A percentile compares a stretch with the other conserved stretches of the same genome.
phyloP scores from a whole-genome alignment of 2,329 filamentous ascomycete species.

The Fusarium marasasianum region DNA sequence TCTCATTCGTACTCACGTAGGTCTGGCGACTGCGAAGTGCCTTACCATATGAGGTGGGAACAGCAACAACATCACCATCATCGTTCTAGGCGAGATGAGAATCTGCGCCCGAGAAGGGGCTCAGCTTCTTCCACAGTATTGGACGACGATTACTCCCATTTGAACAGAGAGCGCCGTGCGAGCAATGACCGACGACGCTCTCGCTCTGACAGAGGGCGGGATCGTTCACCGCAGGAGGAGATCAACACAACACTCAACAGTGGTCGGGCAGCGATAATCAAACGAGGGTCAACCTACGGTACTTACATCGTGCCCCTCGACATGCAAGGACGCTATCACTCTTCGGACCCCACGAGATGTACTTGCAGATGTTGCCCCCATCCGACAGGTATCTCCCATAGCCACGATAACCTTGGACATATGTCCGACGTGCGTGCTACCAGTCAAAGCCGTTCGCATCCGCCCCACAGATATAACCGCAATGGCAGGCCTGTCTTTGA shows the following conservation, averaged over 20 bases:
- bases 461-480: neutral
- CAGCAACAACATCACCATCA: neutral
- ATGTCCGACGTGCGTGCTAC: neutral
- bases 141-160: neutral
- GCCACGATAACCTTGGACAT: conserved; percentile 11
- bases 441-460: neutral
- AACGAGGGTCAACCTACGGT: conserved; percentile 23
- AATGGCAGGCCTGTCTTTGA: conserved; percentile 25
- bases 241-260: neutral
- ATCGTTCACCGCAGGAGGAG: neutral
- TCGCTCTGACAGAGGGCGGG: neutral
- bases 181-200: neutral
- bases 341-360: conserved; percentile 35
- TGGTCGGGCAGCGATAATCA: neutral
- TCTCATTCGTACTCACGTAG: neutral
- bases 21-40: neutral
- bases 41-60: neutral
- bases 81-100: neutral
- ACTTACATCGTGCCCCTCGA: conserved; percentile 37
- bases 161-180: neutral
- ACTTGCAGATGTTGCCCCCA: conserved; percentile 40
- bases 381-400: conserved; percentile 23
- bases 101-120: neutral
- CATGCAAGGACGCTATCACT: conserved; percentile 20
- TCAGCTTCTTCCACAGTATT: neutral